Base-by-base conservation (phyloP, 73 alveolate species). In the Paramecium octaurelia region DNA sequence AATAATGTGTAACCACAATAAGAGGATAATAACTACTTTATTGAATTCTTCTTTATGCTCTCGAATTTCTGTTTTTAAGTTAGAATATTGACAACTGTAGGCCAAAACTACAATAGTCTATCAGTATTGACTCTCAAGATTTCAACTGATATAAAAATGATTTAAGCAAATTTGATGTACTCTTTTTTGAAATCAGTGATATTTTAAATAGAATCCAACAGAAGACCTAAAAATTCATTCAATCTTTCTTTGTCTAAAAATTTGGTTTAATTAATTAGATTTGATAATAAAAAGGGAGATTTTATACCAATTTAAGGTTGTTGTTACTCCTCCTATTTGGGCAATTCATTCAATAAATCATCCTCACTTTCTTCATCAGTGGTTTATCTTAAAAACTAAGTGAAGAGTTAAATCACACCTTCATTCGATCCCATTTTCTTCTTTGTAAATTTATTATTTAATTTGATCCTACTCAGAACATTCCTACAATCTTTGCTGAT, bases 71-170 rank as follows among this genome's bases (percentile, higher is more conserved):
- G 18, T 38, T 38, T 42, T 75, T 75, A 75, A 16, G 58, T 80
- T 10, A 80, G n/a, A 1, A 80, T 80, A 14, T 29, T 31, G n/a
- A 80, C 91, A 3, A 80, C 91, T 2, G 43, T 48, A 23, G 76
- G 38, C 91, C 91, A 80, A 46, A 80, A 80, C 9, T 34, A 46
- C 10, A 80, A n/a, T 46, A 80, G 10, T 27, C 91, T 40, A 48
- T 44, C 91, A 43, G 91, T 80, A 80, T 80, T 80, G 2, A 80
- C 91, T 46, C 91, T 80, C 16, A 80, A 80, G 8, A 80, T 80
- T 44, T 80, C 91, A 11, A 80, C 75, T 18, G 91, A 34, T 12
- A 80, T 80, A 43, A 24, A 80, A 12, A 80, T 80, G 12, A 80
- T 80, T 46, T 80, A 24, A 6, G 91, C 91, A 48, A 80, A 80